These are phyloP conservation scores for Diaporthe velutina DNA, from an alignment of 2,329 filamentous ascomycete genomes.

Conservation along the genomic window DNA sequence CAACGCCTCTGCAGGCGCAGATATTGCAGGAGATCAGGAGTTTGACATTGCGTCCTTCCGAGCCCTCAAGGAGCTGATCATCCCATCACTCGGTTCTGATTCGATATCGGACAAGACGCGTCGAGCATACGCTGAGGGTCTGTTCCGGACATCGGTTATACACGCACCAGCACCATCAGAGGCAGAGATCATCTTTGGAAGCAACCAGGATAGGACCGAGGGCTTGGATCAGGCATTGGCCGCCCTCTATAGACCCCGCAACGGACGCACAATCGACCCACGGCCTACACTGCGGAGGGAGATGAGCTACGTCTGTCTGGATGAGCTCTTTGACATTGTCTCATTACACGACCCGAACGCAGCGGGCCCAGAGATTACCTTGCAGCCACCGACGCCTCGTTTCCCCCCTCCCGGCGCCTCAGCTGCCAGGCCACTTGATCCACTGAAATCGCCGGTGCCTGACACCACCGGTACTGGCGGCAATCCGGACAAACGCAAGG, in stretches of 20 bases:
- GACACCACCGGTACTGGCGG: slow-evolving; percentile 35
- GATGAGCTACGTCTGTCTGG: slow-evolving; percentile 85
- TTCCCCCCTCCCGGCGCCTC: slow-evolving; percentile 48
- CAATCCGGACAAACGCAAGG: slow-evolving; percentile 38
- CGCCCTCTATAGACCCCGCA: slow-evolving; percentile 73
- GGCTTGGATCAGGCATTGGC: slow-evolving; percentile 61
- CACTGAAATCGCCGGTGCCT: slow-evolving; percentile 37
- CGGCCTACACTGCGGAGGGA: slow-evolving; percentile 73
- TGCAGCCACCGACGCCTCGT: slow-evolving; percentile 60
- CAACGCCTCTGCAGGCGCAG: slow-evolving; percentile 56
- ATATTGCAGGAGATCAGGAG: slow-evolving; percentile 76
- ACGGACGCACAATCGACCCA: slow-evolving; percentile 80
- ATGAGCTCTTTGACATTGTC: slow-evolving; percentile 81
- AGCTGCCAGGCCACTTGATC: slow-evolving; percentile 40
- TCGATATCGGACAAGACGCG: slow-evolving; percentile 76
- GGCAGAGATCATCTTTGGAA: slow-evolving; percentile 67
- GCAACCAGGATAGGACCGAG: slow-evolving; percentile 54
- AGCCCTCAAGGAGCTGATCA: slow-evolving; percentile 77
- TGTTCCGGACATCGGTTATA: slow-evolving; percentile 87
- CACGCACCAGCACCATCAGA: slow-evolving; percentile 73
- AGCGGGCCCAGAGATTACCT: slow-evolving; percentile 51
- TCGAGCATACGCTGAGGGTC: slow-evolving; percentile 76
- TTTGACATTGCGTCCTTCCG: slow-evolving; percentile 86
- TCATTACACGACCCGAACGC: slow-evolving; percentile 59
- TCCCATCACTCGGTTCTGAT: slow-evolving; percentile 77